phyloP scores from a whole-genome alignment of 2,329 filamentous ascomycete genomes.

The Fusarium incarnatum region DNA sequence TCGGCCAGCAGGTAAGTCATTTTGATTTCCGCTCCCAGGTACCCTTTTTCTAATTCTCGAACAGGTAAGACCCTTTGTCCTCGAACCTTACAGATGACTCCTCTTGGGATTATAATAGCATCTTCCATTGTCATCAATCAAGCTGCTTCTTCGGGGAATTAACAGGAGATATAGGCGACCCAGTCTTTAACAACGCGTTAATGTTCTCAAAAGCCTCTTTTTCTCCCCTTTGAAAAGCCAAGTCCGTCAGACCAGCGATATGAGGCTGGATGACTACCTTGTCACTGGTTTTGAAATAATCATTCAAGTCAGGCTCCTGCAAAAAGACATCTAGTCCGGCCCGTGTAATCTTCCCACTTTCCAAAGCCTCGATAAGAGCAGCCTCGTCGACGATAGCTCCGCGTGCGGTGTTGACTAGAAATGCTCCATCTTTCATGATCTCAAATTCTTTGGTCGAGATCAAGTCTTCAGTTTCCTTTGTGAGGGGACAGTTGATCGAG shows the following conservation, averaged over 20 bases:
- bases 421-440: constrained; percentile 60
- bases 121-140: neutral
- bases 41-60: no score
- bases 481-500: constrained; percentile 56
- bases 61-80: no score
- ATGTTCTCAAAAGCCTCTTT: constrained; percentile 61
- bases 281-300: constrained; percentile 55
- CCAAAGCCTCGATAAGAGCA: constrained; percentile 59
- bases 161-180: constrained; percentile 54
- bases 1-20: no score
- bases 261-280: constrained; percentile 59
- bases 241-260: constrained; percentile 58
- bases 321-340: constrained; percentile 63
- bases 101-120: fast-evolving
- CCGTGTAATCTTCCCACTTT: constrained; percentile 58
- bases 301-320: constrained; percentile 57
- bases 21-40: no score
- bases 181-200: constrained; percentile 53
- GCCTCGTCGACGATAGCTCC: constrained; percentile 62
- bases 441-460: constrained; percentile 56
- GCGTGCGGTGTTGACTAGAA: constrained; percentile 64
- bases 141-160: constrained; percentile 28
- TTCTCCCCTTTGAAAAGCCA: constrained; percentile 57
- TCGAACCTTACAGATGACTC: no score
- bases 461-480: constrained; percentile 53